Evolutionary conservation across 352 stramenopile species (phyloP).

Genomic region (Phytophthora tubulina): DNA sequence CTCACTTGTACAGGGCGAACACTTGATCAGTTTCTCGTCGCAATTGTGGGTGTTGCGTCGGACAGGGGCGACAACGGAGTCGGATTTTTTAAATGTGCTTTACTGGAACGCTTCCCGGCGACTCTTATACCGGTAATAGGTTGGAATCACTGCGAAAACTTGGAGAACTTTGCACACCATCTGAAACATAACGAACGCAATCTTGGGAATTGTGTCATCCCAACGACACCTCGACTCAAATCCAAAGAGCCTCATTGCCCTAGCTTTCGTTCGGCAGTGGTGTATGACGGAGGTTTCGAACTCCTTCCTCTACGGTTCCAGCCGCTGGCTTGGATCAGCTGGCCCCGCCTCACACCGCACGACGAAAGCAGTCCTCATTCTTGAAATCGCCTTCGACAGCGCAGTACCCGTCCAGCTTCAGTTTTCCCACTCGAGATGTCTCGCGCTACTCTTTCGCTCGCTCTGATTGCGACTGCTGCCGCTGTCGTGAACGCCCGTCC

Average conservation of each 20-base stretch:
- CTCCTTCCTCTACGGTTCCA: neutral
- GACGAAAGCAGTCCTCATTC: constrained; percentile 10
- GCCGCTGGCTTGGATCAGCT: neutral
- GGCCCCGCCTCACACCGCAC: constrained; percentile 7
- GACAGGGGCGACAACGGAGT: neutral
- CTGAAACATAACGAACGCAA: constrained; percentile 12
- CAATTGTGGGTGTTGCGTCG: neutral
- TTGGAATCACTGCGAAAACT: neutral
- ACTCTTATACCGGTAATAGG: neutral
- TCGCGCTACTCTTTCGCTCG: constrained; percentile 26
- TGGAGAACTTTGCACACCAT: constrained; percentile 32
- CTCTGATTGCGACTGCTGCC: constrained; percentile 22
- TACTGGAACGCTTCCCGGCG: neutral
- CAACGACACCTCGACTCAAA: constrained; percentile 25
- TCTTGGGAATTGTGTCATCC: constrained; percentile 20
- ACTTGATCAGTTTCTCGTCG: neutral
- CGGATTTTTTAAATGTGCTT: neutral
- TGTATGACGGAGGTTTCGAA: neutral
- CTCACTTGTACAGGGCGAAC: neutral
- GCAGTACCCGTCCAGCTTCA: constrained; percentile 6
- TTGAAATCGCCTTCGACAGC: constrained; percentile 14
- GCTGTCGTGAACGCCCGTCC: constrained; percentile 32
- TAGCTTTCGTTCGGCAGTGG: neutral
- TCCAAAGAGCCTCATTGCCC: constrained; percentile 6
- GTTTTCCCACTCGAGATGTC: constrained; percentile 15